Evolutionary conservation across 139 green algal genomes (phyloP).

Genomic region (Micromonas commoda): DNA sequence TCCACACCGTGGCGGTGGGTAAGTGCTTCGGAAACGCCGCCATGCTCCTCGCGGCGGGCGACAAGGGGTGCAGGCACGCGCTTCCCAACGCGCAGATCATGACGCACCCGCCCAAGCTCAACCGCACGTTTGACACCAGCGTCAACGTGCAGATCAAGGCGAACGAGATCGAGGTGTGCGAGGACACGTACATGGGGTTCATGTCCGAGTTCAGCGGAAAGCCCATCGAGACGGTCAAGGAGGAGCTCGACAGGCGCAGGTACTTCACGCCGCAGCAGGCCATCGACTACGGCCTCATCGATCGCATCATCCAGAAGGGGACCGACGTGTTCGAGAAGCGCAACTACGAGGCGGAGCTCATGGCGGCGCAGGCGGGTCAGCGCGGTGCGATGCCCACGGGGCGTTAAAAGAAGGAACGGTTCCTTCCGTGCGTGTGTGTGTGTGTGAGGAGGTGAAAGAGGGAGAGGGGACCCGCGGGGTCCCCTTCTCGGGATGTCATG

Average conservation of each 20-base stretch:
- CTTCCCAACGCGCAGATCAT: conserved; percentile 75
- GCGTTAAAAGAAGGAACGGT: no score
- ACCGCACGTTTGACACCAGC: conserved; percentile 54
- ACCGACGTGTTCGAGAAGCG: conserved; percentile 40
- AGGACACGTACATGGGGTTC: conserved; percentile 53
- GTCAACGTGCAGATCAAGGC: conserved; percentile 74
- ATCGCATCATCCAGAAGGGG: conserved; percentile 54
- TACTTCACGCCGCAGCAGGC: conserved; percentile 73
- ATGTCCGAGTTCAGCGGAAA: conserved; percentile 56
- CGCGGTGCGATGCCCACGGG: no score
- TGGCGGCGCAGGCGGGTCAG: conserved; percentile 26
- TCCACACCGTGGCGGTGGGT: conserved; percentile 85
- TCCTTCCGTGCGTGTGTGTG: no score
- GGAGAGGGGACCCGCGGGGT: no score
- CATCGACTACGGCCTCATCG: conserved; percentile 85
- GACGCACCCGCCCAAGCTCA: conserved; percentile 42
- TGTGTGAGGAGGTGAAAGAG: no score
- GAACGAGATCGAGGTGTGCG: conserved; percentile 66
- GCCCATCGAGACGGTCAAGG: conserved; percentile 46
- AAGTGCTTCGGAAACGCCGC: conserved; percentile 93
- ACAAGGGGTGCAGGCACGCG: conserved; percentile 67
- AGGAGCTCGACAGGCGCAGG: conserved; percentile 42
- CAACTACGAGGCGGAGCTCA: conserved; percentile 56
- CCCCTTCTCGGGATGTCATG: no score
- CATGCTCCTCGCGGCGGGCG: conserved; percentile 84